phyloP scores from a whole-genome alignment of 2,329 filamentous ascomycete genomes.

The Fonsecaea monophora region DNA sequence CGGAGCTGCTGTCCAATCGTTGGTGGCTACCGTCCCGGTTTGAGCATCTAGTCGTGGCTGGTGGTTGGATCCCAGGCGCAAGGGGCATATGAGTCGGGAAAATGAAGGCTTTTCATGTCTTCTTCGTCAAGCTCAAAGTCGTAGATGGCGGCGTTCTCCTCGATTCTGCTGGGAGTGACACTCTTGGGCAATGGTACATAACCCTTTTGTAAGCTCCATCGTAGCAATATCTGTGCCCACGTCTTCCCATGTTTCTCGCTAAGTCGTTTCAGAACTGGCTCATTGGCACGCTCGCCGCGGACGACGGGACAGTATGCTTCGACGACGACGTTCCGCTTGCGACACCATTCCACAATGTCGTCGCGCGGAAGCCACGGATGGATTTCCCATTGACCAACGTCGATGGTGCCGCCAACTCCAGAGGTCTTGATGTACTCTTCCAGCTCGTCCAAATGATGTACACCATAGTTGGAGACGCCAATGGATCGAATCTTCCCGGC shows the following conservation, averaged over 20 bases:
- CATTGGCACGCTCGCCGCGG: constrained; percentile 56
- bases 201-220: constrained; percentile 69
- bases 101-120: constrained; percentile 63
- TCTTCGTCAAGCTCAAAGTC: constrained; percentile 66
- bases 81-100: constrained; percentile 61
- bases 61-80: constrained; percentile 65
- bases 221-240: constrained; percentile 63
- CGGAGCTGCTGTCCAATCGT: too few relatives aligned
- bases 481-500: constrained; percentile 60
- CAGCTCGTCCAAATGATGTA: constrained; percentile 62
- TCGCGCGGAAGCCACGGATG: constrained; percentile 85
- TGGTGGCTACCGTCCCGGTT: too few relatives aligned
- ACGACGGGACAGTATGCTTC: constrained; percentile 62
- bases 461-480: constrained; percentile 63
- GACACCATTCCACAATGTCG: constrained; percentile 81
- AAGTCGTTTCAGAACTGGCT: constrained; percentile 59
- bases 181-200: constrained; percentile 70
- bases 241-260: constrained; percentile 65
- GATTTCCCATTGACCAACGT: constrained; percentile 86
- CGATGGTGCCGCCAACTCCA: constrained; percentile 73
- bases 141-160: constrained; percentile 65
- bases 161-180: constrained; percentile 64
- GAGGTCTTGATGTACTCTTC: constrained; percentile 63
- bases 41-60: constrained; percentile 31
- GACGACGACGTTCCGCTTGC: constrained; percentile 66